Conservation (phyloP, 1,284 basidiomycete species). For the Prillingera fragicola region DNA sequence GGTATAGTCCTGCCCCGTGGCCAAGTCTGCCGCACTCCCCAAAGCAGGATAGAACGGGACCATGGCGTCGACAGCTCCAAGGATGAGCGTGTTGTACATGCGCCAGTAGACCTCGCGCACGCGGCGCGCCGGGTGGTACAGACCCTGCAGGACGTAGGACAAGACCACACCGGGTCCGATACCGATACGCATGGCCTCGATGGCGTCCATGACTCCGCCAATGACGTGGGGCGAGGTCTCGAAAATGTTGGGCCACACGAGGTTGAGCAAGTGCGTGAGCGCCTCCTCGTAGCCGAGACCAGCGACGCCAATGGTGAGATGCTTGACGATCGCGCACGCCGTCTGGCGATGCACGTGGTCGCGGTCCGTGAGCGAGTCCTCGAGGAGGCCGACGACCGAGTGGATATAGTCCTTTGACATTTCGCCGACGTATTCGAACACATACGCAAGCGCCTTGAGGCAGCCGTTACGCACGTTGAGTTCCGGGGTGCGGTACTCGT, state of each 20-base stretch:
- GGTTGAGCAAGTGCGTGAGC: slow-evolving; percentile 94
- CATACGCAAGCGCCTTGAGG: slow-evolving; percentile 95
- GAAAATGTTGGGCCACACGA: slow-evolving; percentile 99
- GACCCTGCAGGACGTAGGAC: slow-evolving; percentile 69
- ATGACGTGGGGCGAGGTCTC: slow-evolving; percentile 98
- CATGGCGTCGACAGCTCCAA: slow-evolving; percentile 81
- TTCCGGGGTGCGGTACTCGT: slow-evolving; percentile 97
- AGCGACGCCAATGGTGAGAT: slow-evolving; percentile 92
- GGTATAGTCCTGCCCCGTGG: slow-evolving; percentile 69
- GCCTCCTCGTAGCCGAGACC: slow-evolving; percentile 97
- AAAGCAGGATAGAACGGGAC: slow-evolving; percentile 94
- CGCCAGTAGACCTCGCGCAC: slow-evolving; percentile 95
- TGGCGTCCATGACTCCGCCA: slow-evolving; percentile 89
- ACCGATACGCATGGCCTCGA: slow-evolving; percentile 94
- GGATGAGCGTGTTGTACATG: slow-evolving; percentile 77
- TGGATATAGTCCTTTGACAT: slow-evolving; percentile 98
- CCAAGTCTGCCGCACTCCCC: slow-evolving; percentile 75
- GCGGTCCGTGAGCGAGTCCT: slow-evolving; percentile 95
- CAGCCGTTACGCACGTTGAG: slow-evolving; percentile 99
- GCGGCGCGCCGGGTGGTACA: slow-evolving; percentile 93
- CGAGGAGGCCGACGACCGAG: slow-evolving; percentile 93
- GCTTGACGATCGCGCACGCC: slow-evolving; percentile 97
- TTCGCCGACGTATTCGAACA: slow-evolving; percentile 99
- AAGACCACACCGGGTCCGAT: slow-evolving; percentile 89
- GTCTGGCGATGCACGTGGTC: slow-evolving; percentile 98